A percentile compares a stretch with the other conserved stretches of the same genome.
Evolutionary conservation across 495 filamentous ascomycete genomes (phyloP).

Genomic region (Poronia punctata): DNA sequence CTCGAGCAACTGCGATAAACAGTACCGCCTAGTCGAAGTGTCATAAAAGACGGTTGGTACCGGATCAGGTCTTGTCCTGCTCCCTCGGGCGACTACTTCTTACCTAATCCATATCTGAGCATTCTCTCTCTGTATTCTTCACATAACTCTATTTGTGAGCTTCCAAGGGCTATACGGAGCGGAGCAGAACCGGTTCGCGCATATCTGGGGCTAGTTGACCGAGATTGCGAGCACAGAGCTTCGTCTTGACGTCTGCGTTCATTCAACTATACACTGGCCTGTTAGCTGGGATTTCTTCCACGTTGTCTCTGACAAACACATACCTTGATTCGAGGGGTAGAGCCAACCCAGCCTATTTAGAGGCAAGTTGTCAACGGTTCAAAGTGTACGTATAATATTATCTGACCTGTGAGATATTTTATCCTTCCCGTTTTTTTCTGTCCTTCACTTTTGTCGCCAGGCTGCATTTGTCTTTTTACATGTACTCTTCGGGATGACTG

Average conservation of each 20-base stretch:
- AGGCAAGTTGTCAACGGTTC: slow-evolving; percentile 15
- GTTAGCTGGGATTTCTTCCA: slow-evolving; percentile 7
- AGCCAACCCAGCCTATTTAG: too few species aligned
- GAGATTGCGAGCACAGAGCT: slow-evolving; percentile 45
- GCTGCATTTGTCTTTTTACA: slow-evolving; percentile 20
- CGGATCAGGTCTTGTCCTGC: too few species aligned
- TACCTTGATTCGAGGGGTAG: too few species aligned
- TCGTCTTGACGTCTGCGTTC: slow-evolving; percentile 38
- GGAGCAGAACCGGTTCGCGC: slow-evolving; percentile 5
- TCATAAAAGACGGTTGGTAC: too few species aligned
- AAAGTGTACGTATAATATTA: slow-evolving; percentile 13
- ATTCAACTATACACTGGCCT: slow-evolving; percentile 12
- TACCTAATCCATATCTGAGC: slow-evolving; percentile 3
- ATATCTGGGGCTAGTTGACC: slow-evolving; percentile 12
- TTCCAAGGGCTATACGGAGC: slow-evolving; percentile 5
- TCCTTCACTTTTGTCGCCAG: slow-evolving; percentile 5
- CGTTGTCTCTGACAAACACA: slow-evolving; percentile 10
- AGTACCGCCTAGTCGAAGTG: too few species aligned
- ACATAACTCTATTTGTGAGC: not conserved
- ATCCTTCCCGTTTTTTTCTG: slow-evolving; percentile 11
- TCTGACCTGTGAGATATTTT: slow-evolving; percentile 14
- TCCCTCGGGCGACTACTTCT: too few species aligned
- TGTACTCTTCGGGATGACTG: slow-evolving; percentile 19
- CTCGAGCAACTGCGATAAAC: slow-evolving; percentile 1
- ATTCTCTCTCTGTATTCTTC: slow-evolving; percentile 4